Conservation (phyloP, 1,284 basidiomycete genomes). For the Xanthoconium separans region DNA sequence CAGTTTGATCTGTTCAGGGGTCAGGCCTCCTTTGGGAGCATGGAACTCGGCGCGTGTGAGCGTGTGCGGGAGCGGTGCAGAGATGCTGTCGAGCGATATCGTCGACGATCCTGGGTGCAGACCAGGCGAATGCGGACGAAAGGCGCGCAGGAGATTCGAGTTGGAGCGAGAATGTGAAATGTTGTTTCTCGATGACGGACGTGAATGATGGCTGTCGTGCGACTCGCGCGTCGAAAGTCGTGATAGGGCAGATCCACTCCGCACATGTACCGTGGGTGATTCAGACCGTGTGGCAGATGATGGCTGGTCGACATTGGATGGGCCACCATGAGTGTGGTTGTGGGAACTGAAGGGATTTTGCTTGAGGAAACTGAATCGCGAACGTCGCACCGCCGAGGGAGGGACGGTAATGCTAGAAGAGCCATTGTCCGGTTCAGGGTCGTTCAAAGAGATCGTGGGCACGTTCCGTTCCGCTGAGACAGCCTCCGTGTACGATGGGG, state of each 20-base stretch:
- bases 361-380: constrained; percentile 29
- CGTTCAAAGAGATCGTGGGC: constrained; percentile 11
- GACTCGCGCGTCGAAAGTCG: constrained; percentile 23
- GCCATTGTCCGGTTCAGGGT: constrained; percentile 2
- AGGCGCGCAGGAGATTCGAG: constrained; percentile 29
- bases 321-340: background rate
- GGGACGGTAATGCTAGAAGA: background rate
- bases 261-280: constrained; percentile 13
- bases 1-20: constrained; percentile 52
- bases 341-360: constrained; percentile 21
- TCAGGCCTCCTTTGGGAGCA: constrained; percentile 49
- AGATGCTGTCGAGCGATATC: constrained; percentile 47
- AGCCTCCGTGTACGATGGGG: constrained; percentile 65
- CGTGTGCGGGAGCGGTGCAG: constrained; percentile 51
- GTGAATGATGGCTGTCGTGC: constrained; percentile 27
- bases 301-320: background rate
- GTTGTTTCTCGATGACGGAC: constrained; percentile 12
- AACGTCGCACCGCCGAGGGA: constrained; percentile 3
- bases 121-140: constrained; percentile 20
- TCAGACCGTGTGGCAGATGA: constrained; percentile 4
- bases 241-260: constrained; percentile 20
- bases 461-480: constrained; percentile 28
- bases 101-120: constrained; percentile 39
- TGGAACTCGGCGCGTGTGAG: constrained; percentile 47
- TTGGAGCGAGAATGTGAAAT: constrained; percentile 34